Evolutionary conservation across 768 basidiomycete genomes (phyloP).

Genomic region (Amanita muscaria): DNA sequence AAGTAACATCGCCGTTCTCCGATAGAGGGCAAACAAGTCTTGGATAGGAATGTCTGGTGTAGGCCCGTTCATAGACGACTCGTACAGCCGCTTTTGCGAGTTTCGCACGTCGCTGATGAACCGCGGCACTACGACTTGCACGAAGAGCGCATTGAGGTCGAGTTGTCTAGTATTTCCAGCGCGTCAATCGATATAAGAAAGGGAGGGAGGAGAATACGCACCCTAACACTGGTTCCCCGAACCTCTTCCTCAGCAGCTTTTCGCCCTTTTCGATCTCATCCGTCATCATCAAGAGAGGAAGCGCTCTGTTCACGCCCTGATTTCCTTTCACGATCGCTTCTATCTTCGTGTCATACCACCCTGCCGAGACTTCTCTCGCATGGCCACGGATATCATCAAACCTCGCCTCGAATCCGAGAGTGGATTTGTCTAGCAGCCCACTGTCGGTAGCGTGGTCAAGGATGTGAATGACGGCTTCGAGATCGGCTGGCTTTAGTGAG

Average conservation of each 20-base stretch:
- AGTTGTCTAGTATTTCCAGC: conserved; percentile 37
- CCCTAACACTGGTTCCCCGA: conserved; percentile 77
- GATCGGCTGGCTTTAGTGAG: conserved; percentile 59
- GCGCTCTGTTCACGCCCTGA: conserved; percentile 64
- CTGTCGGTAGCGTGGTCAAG: conserved; percentile 66
- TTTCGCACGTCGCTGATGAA: conserved; percentile 58
- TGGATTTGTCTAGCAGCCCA: conserved; percentile 61
- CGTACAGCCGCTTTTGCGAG: conserved; percentile 66
- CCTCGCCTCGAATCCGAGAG: conserved; percentile 64
- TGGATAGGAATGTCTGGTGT: conserved; percentile 84
- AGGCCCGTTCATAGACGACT: conserved; percentile 79
- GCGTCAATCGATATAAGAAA: conserved; percentile 3
- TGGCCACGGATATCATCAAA: conserved; percentile 60
- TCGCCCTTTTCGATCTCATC: conserved; percentile 84
- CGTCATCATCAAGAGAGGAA: conserved; percentile 76
- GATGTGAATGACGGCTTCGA: conserved; percentile 55
- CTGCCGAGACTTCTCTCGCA: conserved; percentile 47
- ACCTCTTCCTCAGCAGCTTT: conserved; percentile 80
- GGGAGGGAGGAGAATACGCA: conserved; percentile 24
- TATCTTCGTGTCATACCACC: conserved; percentile 56
- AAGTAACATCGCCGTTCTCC: conserved; percentile 63
- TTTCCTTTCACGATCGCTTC: conserved; percentile 49
- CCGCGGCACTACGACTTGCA: conserved; percentile 60
- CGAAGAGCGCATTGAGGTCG: conserved; percentile 67
- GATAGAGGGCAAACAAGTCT: conserved; percentile 83